A percentile compares a stretch with the other conserved stretches of the same genome.
These are phyloP conservation scores for Clonostachys byssicola DNA, from an alignment of 2,329 filamentous ascomycete species.

Conservation along the genomic window DNA sequence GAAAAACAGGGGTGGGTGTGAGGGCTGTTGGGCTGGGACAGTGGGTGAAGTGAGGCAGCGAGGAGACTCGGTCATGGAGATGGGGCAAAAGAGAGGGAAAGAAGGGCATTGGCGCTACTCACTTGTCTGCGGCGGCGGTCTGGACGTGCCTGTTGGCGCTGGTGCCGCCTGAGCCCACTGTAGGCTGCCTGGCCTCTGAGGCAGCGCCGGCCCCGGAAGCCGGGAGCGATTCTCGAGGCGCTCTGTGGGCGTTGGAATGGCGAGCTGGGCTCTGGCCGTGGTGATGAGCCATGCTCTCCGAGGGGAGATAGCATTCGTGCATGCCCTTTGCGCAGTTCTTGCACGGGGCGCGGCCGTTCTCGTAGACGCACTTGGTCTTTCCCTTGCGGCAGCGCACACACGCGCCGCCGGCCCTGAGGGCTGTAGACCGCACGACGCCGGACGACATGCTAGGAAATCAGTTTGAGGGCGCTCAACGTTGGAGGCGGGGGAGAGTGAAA, in stretches of 20 bases:
- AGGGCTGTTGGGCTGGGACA: neutral
- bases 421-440: conserved; percentile 49
- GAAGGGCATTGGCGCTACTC: conserved; percentile 23
- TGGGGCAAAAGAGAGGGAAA: conserved; percentile 2
- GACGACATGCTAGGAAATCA: conserved; percentile 20
- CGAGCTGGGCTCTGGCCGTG: conserved; percentile 55
- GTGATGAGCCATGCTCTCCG: conserved; percentile 55
- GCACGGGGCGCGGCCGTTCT: conserved; percentile 57
- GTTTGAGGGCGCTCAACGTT: neutral
- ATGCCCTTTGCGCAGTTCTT: conserved; percentile 61
- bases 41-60: neutral
- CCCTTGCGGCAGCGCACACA: conserved; percentile 61
- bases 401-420: conserved; percentile 55
- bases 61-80: neutral
- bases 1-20: neutral
- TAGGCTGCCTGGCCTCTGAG: conserved; percentile 37
- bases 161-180: conserved; percentile 32
- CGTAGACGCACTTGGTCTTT: conserved; percentile 62
- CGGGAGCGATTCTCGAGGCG: conserved; percentile 49
- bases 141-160: conserved; percentile 40
- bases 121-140: conserved; percentile 46
- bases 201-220: conserved; percentile 42
- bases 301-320: conserved; percentile 60
- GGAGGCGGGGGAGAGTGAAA: neutral
- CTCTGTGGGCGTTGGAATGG: conserved; percentile 39